Percentiles rank a stretch among this genome's conserved stretches.
Conservation (phyloP, 306 rosid genomes). For the Cucumis sativus region DNA sequence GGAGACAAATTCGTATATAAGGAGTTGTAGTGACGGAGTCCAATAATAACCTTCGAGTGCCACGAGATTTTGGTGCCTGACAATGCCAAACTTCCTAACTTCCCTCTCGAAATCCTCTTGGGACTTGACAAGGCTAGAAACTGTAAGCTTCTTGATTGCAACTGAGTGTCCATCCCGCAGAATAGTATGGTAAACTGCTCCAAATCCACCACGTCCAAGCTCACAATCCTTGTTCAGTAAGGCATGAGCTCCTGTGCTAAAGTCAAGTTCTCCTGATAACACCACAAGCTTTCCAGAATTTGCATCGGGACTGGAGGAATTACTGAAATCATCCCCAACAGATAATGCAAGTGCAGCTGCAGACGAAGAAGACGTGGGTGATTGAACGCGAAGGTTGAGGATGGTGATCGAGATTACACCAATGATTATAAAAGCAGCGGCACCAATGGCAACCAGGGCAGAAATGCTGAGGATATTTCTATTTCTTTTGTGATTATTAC, state of each 20-base stretch:
- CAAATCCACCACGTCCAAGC: constrained; percentile 99
- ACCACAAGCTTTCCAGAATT: constrained; percentile 95
- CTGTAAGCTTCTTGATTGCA: constrained; percentile 96
- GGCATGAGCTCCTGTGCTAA: constrained; percentile 90
- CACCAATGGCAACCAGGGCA: constrained; percentile 91
- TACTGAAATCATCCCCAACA: constrained; percentile 76
- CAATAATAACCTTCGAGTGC: constrained; percentile 96
- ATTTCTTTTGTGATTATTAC: constrained; percentile 51
- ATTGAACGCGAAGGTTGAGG: constrained; percentile 69
- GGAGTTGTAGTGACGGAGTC: constrained; percentile 90
- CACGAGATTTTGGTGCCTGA: constrained; percentile 73
- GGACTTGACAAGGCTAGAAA: constrained; percentile 92
- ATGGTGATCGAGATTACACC: constrained; percentile 88
- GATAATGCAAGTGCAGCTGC: constrained; percentile 63
- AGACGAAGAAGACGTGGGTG: constrained; percentile 41
- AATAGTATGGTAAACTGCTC: constrained; percentile 78
- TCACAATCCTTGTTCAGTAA: constrained; percentile 93
- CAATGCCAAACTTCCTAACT: constrained; percentile 74
- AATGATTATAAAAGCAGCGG: constrained; percentile 79
- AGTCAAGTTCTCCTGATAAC: constrained; percentile 96
- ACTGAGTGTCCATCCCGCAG: constrained; percentile 83
- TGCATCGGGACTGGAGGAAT: constrained; percentile 74
- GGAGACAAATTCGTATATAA: constrained; percentile 66
- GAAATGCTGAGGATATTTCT: constrained; percentile 92
- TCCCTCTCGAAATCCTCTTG: constrained; percentile 92